Conservation (phyloP, 2,329 filamentous ascomycete genomes). For the Aspergillus brunneoviolaceus region DNA sequence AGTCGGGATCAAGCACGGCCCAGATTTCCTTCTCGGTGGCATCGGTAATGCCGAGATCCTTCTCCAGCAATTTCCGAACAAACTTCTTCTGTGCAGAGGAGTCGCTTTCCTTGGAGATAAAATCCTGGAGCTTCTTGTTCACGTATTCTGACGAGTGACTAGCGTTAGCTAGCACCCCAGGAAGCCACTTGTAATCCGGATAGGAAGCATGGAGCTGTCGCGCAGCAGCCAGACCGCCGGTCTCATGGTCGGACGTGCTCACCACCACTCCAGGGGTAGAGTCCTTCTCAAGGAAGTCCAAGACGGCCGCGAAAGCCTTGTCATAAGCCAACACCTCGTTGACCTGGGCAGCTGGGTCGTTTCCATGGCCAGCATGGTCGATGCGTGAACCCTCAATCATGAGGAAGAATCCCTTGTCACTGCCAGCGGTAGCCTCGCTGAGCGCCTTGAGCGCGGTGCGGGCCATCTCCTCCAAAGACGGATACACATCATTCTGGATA, state of each 20-base stretch:
- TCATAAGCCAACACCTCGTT: conserved; percentile 96
- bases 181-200: conserved; percentile 76
- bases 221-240: conserved; percentile 80
- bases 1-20: conserved; percentile 57
- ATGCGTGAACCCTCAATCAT: conserved; percentile 98
- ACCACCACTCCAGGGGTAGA: conserved; percentile 75
- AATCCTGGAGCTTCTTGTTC: conserved; percentile 59
- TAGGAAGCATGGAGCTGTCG: conserved; percentile 66
- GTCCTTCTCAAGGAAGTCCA: conserved; percentile 78
- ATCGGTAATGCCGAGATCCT: conserved; percentile 75
- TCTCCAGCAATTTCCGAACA: conserved; percentile 66
- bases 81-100: conserved; percentile 58
- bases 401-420: conserved; percentile 92
- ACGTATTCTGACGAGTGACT: conserved; percentile 73
- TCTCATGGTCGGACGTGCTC: conserved; percentile 93
- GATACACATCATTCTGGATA: conserved; percentile 75
- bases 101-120: conserved; percentile 50
- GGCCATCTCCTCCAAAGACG: conserved; percentile 89
- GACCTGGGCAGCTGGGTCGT: conserved; percentile 80
- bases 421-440: conserved; percentile 75
- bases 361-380: conserved; percentile 87
- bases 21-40: conserved; percentile 69
- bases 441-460: conserved; percentile 76
- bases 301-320: conserved; percentile 74
- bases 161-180: conserved; percentile 74